Base-by-base conservation (phyloP, 75 land plant species). In the Pinus tabuliformis region DNA sequence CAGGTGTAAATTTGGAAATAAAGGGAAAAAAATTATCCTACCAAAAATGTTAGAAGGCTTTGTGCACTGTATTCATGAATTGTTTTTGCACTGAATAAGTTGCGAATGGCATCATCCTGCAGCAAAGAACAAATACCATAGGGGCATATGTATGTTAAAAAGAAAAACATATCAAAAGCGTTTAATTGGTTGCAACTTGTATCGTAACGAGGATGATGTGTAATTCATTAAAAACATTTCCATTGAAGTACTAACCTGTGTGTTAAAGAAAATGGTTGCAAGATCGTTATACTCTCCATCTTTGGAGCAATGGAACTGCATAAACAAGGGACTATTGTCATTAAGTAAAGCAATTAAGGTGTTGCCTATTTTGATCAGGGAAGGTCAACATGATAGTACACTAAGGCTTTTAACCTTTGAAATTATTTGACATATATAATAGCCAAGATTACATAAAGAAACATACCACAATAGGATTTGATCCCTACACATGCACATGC, bases 211-310 rank as follows among this genome's bases (percentile, higher is more conserved):
- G 52, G 52, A 17, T 12, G 58, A n/a, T 7, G 17, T 8, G 20
- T 49, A 77, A 49, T 49, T 24, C 57, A 77, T 49, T 33, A 7
- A 77, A 17, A 20, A 16, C 13, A 22, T 76, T n/a, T 30, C 33
- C 45, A 76, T 24, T 45, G 11, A 75, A 59, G 6, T 57, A 24
- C 59, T 20, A 58, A 97, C 99, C 94, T 94, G 99, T 57, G 99
- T 92, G 73, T 97, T 97, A 78, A 97, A 97, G 77, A 97, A 97
- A 71, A 97, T 92, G n/a, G 99, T 97, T n/a, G 99, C 99, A 72
- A 97, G 91, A 73, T 97, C 99, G 77, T 97, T 97, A 83, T 97
- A 97, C 73, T 97, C 90, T 22, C 88, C 92, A 59, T 87, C 90
- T 63, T 75, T 84, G 2, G 83, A 62, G 71, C 99, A 97, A 71